Base-by-base conservation (phyloP, 2,329 filamentous ascomycete genomes). In the Falciphora oryzae region DNA sequence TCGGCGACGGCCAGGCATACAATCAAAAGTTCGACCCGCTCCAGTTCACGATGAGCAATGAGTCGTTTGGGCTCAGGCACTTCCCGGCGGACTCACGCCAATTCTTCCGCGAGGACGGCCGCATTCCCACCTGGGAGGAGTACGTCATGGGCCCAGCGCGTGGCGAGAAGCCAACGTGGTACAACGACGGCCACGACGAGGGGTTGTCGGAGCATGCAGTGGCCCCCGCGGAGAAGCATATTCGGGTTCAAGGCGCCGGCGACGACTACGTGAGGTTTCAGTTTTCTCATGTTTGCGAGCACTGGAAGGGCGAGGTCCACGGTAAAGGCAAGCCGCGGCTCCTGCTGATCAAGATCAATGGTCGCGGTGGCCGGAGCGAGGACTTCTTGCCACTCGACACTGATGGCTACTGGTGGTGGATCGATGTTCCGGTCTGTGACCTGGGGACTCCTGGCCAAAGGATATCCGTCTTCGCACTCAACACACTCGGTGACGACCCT, bases 331-430 rank as follows among this genome's bases (percentile, higher is more conserved):
- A 86, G 59, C 90, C 88, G 65, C 78, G 93, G 59, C 86, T 94
- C 71, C 77, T 95, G 62, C 79, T 96, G 64, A 78, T 97, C 25
- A 82, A 83, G 64, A 83, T 92, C 32, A 81, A 88, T 31, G 89
- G 87, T 0, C 70, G 82, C 4, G 87, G 92, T 69, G 91, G 90
- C 0, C 79, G 84, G 10, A 85, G 88, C 62, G 84, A 89, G 13
- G 86, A 93, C 58, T 82, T 85, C 64, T 77, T 94, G 1, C 85
- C 90, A 0, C 53, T 97, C 64, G 84, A 91, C 62, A 89, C 85
- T n/a, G 90, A 94, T 61, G 91, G 90, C 18, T 89, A 84, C 71
- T 87, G 89, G 77, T 96, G 90, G 85, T 96, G 91, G 87, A 76
- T 87, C 1, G 94, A 97, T 75, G 83, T 97, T 4, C 79, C 83